Base-by-base conservation (phyloP, 1,139 yeast genomes). In the Hanseniaspora uvarum region DNA sequence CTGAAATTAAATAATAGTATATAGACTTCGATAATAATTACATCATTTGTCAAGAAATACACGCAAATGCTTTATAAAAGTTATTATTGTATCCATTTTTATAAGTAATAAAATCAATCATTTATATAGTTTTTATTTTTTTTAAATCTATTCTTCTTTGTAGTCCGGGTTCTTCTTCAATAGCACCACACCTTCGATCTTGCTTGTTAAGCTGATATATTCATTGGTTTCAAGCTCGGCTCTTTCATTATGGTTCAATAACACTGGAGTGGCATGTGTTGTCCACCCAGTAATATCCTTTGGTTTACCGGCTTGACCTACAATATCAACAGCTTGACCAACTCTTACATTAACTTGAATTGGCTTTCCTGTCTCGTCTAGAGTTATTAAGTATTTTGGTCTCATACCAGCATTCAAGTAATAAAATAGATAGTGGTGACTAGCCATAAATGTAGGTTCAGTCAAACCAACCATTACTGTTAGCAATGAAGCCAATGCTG, bases 231-330 rank as follows among this genome's bases (percentile, higher is more conserved):
- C 99, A 61, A 94, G 75, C 69, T 94, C 99, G 0, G 98, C 99
- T 60, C 97, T 78, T 69, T 94, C 98, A 49, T 97, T 97, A 62
- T 83, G 82, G 53, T 94, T 89, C 58, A 94, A 75, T 62, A 94
- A 74, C 24, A 92, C 98, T 0, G 99, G 99, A 0, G 98, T 92
- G 6, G 94, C 86, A 66, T 94, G 98, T 1, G 99, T 94, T 24
- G 92, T 97, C 98, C 98, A 94, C 43, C 98, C 98, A 5, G 98
- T 94, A 52, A 94, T 94, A 26, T 96, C 89, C 73, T 92, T 92
- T 43, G 98, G 98, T 63, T 87, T 87, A 72, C 99, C 98, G 0
- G 97, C 98, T 69, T 89, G 97, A 37, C 98, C 98, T 58, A 94
- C 97, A 46, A 89, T 87, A 68, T 94, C 98, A 46, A 94, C 98